Percentiles rank a stretch among this genome's conserved stretches.
phyloP scores from a whole-genome alignment of 371 early-diverging fungal genomes.

The Circinella umbellata region DNA sequence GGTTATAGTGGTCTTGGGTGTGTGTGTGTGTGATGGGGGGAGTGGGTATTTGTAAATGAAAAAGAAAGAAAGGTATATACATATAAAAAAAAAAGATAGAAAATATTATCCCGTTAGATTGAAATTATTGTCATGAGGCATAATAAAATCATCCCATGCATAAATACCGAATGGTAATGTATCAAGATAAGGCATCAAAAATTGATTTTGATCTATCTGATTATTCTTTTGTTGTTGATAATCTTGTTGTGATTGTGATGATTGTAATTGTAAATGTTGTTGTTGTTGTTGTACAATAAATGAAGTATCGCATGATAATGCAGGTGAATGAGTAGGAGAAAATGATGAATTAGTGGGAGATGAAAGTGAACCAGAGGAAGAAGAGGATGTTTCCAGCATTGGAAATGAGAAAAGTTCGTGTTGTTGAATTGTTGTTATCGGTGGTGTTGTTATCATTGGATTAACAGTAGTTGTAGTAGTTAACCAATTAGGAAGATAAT shows the following conservation, averaged over 20 bases:
- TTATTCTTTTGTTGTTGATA: not conserved
- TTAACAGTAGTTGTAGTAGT: not conserved
- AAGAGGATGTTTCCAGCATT: not conserved
- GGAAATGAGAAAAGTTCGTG: not conserved
- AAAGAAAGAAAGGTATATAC: not conserved
- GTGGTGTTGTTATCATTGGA: not conserved
- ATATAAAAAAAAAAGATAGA: not conserved
- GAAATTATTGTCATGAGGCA: not conserved
- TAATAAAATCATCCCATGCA: not conserved
- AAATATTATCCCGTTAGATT: not conserved
- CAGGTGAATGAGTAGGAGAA: conserved; percentile 1
- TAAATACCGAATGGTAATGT: not conserved
- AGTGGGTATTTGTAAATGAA: no score
- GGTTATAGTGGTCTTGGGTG: no score
- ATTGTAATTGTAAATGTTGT: not conserved
- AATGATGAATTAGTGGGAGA: not conserved
- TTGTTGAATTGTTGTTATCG: not conserved
- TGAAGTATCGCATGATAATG: not conserved
- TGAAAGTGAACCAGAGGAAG: not conserved
- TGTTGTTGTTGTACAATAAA: not conserved
- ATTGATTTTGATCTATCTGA: not conserved
- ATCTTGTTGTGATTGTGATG: not conserved
- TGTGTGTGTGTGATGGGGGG: no score
- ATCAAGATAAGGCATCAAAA: not conserved
- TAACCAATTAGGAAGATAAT: not conserved